Conservation (phyloP, 2,329 filamentous ascomycete genomes). For the Colletotrichum truncatum region DNA sequence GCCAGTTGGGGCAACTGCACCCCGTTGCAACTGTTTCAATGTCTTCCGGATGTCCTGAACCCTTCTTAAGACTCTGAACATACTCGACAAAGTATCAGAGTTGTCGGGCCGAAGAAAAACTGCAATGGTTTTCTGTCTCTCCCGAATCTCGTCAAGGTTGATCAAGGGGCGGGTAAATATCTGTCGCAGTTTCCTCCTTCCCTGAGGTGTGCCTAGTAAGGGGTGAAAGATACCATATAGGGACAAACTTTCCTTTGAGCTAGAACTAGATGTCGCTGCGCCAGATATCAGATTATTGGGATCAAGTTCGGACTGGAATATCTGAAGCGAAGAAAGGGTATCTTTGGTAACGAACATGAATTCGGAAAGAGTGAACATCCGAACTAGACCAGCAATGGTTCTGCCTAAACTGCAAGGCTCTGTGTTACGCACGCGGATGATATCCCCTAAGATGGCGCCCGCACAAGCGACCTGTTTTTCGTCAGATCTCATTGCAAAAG, state of each 20-base stretch:
- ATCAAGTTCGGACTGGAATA: constrained; percentile 83
- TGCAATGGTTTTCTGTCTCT: constrained; percentile 76
- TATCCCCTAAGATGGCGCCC: constrained; percentile 83
- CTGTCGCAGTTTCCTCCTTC: constrained; percentile 77
- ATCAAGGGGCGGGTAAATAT: constrained; percentile 83
- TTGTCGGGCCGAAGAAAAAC: constrained; percentile 77
- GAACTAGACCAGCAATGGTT: constrained; percentile 49
- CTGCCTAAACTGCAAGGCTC: background rate
- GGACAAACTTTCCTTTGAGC: constrained; percentile 82
- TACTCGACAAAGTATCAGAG: constrained; percentile 57
- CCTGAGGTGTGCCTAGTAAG: constrained; percentile 81
- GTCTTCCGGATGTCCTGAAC: constrained; percentile 80
- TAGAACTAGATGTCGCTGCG: constrained; percentile 53
- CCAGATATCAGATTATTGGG: constrained; percentile 84
- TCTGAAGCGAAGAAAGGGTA: constrained; percentile 83
- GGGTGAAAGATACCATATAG: constrained; percentile 84
- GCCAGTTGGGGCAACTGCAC: constrained; percentile 66
- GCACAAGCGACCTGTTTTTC: constrained; percentile 75
- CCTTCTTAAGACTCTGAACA: constrained; percentile 71
- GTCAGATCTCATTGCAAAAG: background rate
- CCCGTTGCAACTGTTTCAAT: constrained; percentile 78
- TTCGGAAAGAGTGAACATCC: constrained; percentile 76
- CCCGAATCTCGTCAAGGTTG: constrained; percentile 72
- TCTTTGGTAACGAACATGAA: constrained; percentile 84
- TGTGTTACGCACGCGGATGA: constrained; percentile 63